phyloP scores from a whole-genome alignment of 2,329 filamentous ascomycete species.

The Neodidymelliopsis sp. region DNA sequence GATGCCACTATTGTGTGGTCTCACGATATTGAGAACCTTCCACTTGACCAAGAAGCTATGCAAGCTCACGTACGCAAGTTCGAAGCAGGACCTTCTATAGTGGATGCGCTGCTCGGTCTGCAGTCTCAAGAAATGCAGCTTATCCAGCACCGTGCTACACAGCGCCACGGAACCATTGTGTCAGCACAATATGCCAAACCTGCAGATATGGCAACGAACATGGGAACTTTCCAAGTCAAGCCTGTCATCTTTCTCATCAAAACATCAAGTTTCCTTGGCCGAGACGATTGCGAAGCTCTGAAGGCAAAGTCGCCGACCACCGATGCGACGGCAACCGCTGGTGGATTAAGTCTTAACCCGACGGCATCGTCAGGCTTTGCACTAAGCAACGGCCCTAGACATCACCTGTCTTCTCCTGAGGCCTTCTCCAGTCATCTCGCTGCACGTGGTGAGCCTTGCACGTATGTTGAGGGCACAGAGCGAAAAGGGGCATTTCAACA shows the following conservation, averaged over 20 bases:
- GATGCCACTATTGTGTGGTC: not conserved
- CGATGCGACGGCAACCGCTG: not conserved
- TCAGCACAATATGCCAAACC: conserved; percentile 19
- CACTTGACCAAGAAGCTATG: not conserved
- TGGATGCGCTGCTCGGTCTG: conserved; percentile 25
- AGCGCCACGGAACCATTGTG: conserved; percentile 24
- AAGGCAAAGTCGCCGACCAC: too few relatives aligned
- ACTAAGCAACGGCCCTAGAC: not conserved
- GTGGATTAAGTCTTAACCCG: not conserved
- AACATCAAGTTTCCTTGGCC: not conserved
- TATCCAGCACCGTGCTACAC: conserved; percentile 18
- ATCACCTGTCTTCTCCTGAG: not conserved
- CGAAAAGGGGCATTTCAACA: conserved; percentile 2
- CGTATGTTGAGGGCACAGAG: not conserved
- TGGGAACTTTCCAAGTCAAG: not conserved
- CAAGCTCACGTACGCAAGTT: not conserved
- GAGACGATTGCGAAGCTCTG: not conserved
- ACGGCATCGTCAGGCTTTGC: not conserved
- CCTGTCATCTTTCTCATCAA: conserved; percentile 4
- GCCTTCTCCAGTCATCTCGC: conserved; percentile 7
- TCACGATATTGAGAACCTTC: not conserved
- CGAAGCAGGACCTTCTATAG: conserved; percentile 21
- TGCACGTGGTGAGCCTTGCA: conserved; percentile 16
- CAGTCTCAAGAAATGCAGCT: conserved; percentile 23
- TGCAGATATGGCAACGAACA: not conserved